phyloP scores from a whole-genome alignment of 208 protist genomes.

The Borovskyia barvae region DNA sequence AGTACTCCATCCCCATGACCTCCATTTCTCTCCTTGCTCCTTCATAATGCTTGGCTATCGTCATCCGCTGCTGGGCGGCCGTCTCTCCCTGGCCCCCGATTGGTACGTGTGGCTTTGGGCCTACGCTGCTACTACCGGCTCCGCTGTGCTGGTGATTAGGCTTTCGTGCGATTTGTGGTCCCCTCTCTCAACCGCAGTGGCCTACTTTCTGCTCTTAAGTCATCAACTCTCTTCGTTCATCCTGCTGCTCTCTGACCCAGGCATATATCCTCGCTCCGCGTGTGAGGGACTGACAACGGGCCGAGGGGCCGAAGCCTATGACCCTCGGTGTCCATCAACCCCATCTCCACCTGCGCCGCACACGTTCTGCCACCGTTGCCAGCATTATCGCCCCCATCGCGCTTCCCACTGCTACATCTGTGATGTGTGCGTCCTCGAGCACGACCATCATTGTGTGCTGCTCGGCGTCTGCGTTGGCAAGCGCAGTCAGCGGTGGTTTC shows the following conservation, averaged over 20 bases:
- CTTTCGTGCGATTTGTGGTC: constrained; percentile 24
- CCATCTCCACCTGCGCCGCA: too few relatives aligned
- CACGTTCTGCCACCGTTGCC: constrained; percentile 68
- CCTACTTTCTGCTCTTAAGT: constrained; percentile 3
- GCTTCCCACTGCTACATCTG: constrained; percentile 79
- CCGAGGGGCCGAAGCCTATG: too few relatives aligned
- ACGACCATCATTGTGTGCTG: constrained; percentile 84
- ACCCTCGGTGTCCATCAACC: too few relatives aligned
- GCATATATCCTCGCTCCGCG: constrained; percentile 56
- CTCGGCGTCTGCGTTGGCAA: constrained; percentile 77
- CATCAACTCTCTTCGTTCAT: constrained; percentile 19
- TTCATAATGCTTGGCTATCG: constrained; percentile 3
- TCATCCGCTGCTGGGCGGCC: constrained; percentile 3
- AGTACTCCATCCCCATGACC: background rate
- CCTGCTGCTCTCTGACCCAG: constrained; percentile 40
- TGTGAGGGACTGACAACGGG: too few relatives aligned
- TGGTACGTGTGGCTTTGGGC: constrained; percentile 31
- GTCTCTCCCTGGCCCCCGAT: constrained; percentile 23
- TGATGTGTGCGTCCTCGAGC: constrained; percentile 75
- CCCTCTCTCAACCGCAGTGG: background rate
- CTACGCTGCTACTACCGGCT: constrained; percentile 14
- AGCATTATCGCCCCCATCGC: constrained; percentile 48
- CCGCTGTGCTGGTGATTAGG: constrained; percentile 5
- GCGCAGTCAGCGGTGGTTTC: constrained; percentile 78
- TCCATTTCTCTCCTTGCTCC: background rate